Percentiles rank a stretch among this genome's conserved stretches.
Evolutionary conservation across 306 rosid species (phyloP).

Genomic region (Clitoria ternatea): DNA sequence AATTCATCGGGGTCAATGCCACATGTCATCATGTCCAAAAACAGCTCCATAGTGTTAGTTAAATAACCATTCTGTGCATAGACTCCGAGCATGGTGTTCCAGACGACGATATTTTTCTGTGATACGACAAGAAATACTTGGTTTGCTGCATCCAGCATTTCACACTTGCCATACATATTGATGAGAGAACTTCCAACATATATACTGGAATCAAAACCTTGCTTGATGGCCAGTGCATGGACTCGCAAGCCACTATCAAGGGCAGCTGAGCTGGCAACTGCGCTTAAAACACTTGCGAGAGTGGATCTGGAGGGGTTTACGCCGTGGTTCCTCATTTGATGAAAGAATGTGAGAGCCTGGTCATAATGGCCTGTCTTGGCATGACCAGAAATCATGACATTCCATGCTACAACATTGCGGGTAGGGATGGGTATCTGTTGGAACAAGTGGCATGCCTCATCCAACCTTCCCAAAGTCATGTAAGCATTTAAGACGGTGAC

Average conservation of each 20-base stretch:
- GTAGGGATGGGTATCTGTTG: constrained; percentile 38
- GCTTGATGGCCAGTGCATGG: constrained; percentile 66
- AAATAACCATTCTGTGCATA: constrained; percentile 56
- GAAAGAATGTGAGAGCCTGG: constrained; percentile 52
- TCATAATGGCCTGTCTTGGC: constrained; percentile 46
- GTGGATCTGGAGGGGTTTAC: constrained; percentile 74
- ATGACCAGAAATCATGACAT: constrained; percentile 86
- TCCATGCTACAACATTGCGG: constrained; percentile 78
- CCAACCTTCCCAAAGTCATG: constrained; percentile 40
- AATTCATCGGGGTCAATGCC: constrained; percentile 63
- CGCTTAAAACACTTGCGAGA: constrained; percentile 76
- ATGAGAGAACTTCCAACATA: constrained; percentile 88
- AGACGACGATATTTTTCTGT: constrained; percentile 57
- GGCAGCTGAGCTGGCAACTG: constrained; percentile 44
- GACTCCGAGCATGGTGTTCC: constrained; percentile 83
- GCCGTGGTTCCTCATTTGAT: constrained; percentile 48
- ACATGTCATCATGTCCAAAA: constrained; percentile 42
- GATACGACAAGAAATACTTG: constrained; percentile 46
- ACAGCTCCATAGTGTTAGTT: constrained; percentile 47
- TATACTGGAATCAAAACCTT: constrained; percentile 58
- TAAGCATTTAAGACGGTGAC: constrained; percentile 63
- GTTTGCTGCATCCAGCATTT: constrained; percentile 43
- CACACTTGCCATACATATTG: constrained; percentile 82
- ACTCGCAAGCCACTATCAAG: constrained; percentile 55
- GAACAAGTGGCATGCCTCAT: constrained; percentile 50